Evolutionary conservation across 2,329 filamentous ascomycete species (phyloP).

Genomic region (Ascochyta fabae): DNA sequence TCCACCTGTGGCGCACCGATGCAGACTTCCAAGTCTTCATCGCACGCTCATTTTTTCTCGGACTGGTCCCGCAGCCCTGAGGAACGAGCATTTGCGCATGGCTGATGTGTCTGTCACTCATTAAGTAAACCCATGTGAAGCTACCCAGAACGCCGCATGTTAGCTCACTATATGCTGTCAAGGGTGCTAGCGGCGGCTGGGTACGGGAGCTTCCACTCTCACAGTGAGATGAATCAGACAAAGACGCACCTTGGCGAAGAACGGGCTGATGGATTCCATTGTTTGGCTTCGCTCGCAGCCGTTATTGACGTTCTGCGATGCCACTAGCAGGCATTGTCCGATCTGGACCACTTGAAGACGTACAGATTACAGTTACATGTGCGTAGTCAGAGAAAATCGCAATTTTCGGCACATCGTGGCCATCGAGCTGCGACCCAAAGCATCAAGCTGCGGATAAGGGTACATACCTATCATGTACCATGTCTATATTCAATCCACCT

Average conservation of each 20-base stretch:
- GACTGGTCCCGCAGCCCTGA: background rate
- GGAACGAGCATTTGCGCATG: background rate
- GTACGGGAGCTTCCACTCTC: conserved; percentile 23
- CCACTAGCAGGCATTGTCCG: conserved; percentile 16
- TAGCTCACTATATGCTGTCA: conserved; percentile 28
- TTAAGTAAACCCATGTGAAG: background rate
- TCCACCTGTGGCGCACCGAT: background rate
- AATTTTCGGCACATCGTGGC: conserved; percentile 1
- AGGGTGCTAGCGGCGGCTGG: conserved; percentile 24
- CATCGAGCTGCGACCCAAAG: conserved; percentile 3
- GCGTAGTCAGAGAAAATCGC: conserved; percentile 12
- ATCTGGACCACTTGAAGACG: conserved; percentile 10
- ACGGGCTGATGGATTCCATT: conserved; percentile 13
- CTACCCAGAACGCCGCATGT: conserved; percentile 15
- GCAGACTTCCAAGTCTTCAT: background rate
- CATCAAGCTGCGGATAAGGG: background rate
- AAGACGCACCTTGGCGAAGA: background rate
- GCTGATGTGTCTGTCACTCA: background rate
- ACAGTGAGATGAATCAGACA: background rate
- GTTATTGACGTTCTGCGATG: background rate
- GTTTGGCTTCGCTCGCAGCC: conserved; percentile 4
- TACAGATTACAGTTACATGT: conserved; percentile 25
- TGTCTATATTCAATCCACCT: background rate
- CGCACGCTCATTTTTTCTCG: background rate
- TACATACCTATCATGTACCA: background rate